Evolutionary conservation across 2,329 filamentous ascomycete genomes (phyloP).

Genomic region (Pestalotiopsis fici): DNA sequence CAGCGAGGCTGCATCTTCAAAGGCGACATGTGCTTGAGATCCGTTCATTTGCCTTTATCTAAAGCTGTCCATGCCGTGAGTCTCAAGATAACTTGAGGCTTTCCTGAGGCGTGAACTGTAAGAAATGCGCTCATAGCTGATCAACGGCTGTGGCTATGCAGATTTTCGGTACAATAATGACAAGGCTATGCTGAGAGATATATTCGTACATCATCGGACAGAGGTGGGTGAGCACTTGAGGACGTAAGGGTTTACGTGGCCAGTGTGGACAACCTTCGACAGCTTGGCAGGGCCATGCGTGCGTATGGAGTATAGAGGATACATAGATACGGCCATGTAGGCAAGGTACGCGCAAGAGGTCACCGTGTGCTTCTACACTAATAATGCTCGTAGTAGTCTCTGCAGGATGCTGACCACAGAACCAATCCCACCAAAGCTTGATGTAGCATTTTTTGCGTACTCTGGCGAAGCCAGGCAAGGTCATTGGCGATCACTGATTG

Average conservation of each 20-base stretch:
- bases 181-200: not conserved
- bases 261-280: not conserved
- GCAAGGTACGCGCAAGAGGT: not conserved
- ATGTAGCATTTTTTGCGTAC: too few relatives aligned
- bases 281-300: not conserved
- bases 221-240: not conserved
- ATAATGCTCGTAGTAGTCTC: too few relatives aligned
- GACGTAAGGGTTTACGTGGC: conserved; percentile 4
- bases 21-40: too few relatives aligned
- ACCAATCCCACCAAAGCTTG: not conserved
- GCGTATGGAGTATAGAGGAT: not conserved
- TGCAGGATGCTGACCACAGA: not conserved
- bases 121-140: not conserved
- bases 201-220: not conserved
- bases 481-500: not conserved
- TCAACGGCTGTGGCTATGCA: not conserved
- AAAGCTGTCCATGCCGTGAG: too few relatives aligned
- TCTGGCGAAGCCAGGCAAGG: not conserved
- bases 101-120: not conserved
- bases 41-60: too few relatives aligned
- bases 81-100: not conserved
- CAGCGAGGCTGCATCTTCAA: too few relatives aligned
- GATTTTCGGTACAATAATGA: not conserved
- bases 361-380: too few relatives aligned
- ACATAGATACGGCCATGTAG: not conserved